Evolutionary conservation across 495 filamentous ascomycete genomes (phyloP), one percentile per base, ranked within the genome.

Genomic region (Tuber melanosporum): DNA sequence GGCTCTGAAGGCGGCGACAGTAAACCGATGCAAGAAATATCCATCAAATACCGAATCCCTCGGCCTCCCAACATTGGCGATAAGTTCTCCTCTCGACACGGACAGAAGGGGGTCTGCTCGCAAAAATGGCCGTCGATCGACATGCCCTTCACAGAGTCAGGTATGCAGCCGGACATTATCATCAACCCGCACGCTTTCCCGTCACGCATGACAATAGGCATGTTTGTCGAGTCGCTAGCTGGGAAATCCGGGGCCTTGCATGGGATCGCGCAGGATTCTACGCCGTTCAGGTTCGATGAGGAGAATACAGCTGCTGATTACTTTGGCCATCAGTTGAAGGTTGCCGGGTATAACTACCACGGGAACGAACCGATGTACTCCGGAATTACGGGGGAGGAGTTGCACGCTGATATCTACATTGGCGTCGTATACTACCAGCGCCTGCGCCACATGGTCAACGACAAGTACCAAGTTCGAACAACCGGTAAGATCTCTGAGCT

Each of bases 121-220:
- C 95, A 98, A 84, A 95, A 97, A 82, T 98, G 94, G 94, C 95
- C 95, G 12, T 87, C 91, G 1, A 86, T 92, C 73, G 94, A 99
- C 85, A 97, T 99, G 94, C 95, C 95, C 12, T 99, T 99, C 86
- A 94, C 93, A 39, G 95, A 99, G 86, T 93, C 92, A 70, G 95
- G 95, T 76, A 98, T 99, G 82, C 93, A 97, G 83, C 95, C 95
- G 6, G 95, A 99, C 84, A 87, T 97, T 81, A 99, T 99, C 84
- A 99, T 99, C 87, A 99, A 99, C 85, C 95, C 95, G 76, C 95
- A 99, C 88, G 95, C 95, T 85, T 99, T 99, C 89, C 95, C 95
- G n/a, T 98, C 95, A 75, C 95, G 95, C 85, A 99, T 99, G 95
- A 99, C 95, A 41, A 99, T 99, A 84, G 95, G 95, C 84, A 98